phyloP scores from a whole-genome alignment of 768 basidiomycete species.

The Pleurotus citrinopileatus region DNA sequence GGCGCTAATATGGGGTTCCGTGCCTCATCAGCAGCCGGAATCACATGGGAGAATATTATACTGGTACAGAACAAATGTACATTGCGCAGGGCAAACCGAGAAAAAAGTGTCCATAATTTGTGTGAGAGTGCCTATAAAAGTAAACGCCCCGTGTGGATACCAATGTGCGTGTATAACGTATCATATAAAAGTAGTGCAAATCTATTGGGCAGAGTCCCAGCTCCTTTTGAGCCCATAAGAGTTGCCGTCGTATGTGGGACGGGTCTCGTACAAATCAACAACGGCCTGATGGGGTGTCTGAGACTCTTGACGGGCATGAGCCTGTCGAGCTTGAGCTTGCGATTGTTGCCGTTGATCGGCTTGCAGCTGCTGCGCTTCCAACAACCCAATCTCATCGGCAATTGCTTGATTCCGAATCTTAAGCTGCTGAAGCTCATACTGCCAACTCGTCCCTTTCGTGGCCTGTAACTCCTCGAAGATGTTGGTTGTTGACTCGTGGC shows the following conservation, averaged over 20 bases:
- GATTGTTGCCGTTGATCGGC: not conserved
- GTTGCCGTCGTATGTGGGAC: not conserved
- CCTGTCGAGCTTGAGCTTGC: not conserved
- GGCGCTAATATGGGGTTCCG: not conserved
- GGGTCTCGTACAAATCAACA: too few species aligned
- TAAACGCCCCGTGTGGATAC: too few species aligned
- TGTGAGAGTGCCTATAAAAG: too few species aligned
- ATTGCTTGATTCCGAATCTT: constrained; percentile 67
- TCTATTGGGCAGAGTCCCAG: constrained; percentile 5
- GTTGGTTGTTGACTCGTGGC: constrained; percentile 24
- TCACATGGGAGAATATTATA: not conserved
- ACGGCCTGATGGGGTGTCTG: not conserved
- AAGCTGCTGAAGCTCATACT: constrained; percentile 88
- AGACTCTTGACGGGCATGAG: not conserved
- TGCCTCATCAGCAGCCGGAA: not conserved
- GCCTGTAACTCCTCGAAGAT: constrained; percentile 75
- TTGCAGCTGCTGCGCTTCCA: constrained; percentile 24
- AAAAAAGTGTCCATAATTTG: not conserved
- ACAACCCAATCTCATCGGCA: constrained; percentile 45
- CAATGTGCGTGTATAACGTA: too few species aligned
- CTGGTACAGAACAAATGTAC: not conserved
- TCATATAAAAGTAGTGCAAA: not conserved
- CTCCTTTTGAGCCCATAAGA: not conserved
- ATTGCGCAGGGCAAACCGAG: not conserved
- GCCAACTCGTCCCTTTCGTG: constrained; percentile 77